These are phyloP conservation scores for Trichoderma atrobrunneum DNA, from an alignment of 2,329 filamentous ascomycete genomes.

Conservation along the genomic window DNA sequence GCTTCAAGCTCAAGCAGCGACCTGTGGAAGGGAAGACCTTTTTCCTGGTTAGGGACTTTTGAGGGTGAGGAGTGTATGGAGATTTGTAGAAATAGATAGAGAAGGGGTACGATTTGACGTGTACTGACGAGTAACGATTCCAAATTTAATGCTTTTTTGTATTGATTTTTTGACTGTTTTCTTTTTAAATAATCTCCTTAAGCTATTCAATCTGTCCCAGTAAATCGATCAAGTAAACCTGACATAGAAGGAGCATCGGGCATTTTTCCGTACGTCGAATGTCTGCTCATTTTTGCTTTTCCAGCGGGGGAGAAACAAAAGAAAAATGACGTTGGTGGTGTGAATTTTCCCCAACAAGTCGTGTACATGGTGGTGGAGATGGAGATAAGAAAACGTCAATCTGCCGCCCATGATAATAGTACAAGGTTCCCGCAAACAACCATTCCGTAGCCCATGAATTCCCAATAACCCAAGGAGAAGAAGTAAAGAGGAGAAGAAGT, in stretches of 20 bases:
- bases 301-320: background rate
- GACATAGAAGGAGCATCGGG: background rate
- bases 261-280: background rate
- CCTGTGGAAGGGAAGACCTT: constrained; percentile 36
- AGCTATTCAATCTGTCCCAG: constrained; percentile 1
- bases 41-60: constrained; percentile 42
- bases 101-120: no score
- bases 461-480: background rate
- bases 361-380: background rate
- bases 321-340: background rate
- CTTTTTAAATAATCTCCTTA: background rate
- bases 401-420: background rate
- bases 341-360: background rate
- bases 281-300: background rate
- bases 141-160: background rate
- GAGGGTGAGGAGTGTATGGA: background rate
- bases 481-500: background rate
- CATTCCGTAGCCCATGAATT: background rate
- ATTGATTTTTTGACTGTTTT: background rate
- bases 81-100: background rate
- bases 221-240: background rate
- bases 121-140: background rate
- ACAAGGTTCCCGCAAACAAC: background rate
- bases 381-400: background rate
- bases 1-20: constrained; percentile 40